Evolutionary conservation across 2,329 filamentous ascomycete species (phyloP).

Genomic region (Botrytis medusae): DNA sequence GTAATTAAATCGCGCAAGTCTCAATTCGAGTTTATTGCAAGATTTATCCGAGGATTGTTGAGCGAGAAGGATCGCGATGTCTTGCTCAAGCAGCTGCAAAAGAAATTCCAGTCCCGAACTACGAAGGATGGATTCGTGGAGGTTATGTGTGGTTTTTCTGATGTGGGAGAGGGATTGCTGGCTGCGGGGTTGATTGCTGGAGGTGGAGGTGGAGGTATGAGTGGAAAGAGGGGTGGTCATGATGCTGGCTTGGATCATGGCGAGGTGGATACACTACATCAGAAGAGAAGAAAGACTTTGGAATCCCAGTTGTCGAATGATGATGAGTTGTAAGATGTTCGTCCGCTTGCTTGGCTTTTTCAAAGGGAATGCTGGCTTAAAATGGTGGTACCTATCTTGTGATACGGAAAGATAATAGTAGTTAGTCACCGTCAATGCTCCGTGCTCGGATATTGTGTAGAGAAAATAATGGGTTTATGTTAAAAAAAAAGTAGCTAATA

Average conservation of each 20-base stretch:
- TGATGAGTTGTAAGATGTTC: neutral
- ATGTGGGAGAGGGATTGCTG: conserved; percentile 3
- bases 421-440: neutral
- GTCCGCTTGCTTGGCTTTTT: neutral
- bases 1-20: neutral
- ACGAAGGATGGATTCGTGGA: conserved; percentile 14
- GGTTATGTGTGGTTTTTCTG: conserved; percentile 9
- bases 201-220: neutral
- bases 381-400: neutral
- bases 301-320: neutral
- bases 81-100: neutral
- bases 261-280: neutral
- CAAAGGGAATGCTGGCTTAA: neutral
- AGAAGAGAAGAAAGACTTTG: neutral
- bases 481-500: neutral
- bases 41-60: conserved; percentile 6
- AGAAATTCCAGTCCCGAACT: conserved; percentile 1
- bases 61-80: neutral
- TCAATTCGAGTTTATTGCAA: conserved; percentile 10
- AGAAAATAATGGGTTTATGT: neutral
- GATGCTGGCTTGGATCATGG: neutral
- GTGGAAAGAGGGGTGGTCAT: neutral
- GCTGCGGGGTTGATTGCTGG: neutral
- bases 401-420: neutral
- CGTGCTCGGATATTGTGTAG: neutral